Evolutionary conservation across 805 yeast genomes (phyloP).

Genomic region (Saturnispora gosingensis): DNA sequence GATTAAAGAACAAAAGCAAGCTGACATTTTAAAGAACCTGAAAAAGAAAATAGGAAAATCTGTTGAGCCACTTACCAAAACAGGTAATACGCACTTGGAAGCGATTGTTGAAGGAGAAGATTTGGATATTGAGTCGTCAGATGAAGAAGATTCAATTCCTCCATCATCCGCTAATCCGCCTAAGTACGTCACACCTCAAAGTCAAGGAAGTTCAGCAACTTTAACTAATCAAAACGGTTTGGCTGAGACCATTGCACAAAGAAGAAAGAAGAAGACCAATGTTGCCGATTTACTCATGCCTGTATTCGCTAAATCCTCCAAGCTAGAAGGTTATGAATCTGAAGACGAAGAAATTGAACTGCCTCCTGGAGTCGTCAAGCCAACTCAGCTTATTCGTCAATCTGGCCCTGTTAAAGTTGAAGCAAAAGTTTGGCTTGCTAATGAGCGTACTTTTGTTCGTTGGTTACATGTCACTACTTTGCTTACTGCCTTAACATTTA

Average conservation of each 20-base stretch:
- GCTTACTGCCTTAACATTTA: slow-evolving; percentile 75
- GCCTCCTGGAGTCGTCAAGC: slow-evolving; percentile 86
- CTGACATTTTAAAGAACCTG: slow-evolving; percentile 27
- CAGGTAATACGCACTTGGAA: slow-evolving; percentile 24
- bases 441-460: slow-evolving; percentile 92
- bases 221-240: background rate
- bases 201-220: background rate
- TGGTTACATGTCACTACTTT: slow-evolving; percentile 89
- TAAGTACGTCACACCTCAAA: background rate
- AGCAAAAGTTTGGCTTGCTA: slow-evolving; percentile 97
- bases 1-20: slow-evolving; percentile 37
- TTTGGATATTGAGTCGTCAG: slow-evolving; percentile 42
- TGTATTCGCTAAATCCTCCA: slow-evolving; percentile 25
- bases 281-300: slow-evolving; percentile 24
- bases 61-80: slow-evolving; percentile 26
- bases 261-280: slow-evolving; percentile 15
- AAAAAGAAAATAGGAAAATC: slow-evolving; percentile 35
- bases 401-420: slow-evolving; percentile 91
- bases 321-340: slow-evolving; percentile 43
- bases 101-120: slow-evolving; percentile 28
- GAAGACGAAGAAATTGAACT: slow-evolving; percentile 81
- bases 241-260: slow-evolving; percentile 6
- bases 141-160: slow-evolving; percentile 41
- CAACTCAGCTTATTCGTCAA: slow-evolving; percentile 69
- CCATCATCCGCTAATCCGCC: slow-evolving; percentile 7